Conservation (phyloP, 108 stramenopile species). For the Stephanodiscus triporus region DNA sequence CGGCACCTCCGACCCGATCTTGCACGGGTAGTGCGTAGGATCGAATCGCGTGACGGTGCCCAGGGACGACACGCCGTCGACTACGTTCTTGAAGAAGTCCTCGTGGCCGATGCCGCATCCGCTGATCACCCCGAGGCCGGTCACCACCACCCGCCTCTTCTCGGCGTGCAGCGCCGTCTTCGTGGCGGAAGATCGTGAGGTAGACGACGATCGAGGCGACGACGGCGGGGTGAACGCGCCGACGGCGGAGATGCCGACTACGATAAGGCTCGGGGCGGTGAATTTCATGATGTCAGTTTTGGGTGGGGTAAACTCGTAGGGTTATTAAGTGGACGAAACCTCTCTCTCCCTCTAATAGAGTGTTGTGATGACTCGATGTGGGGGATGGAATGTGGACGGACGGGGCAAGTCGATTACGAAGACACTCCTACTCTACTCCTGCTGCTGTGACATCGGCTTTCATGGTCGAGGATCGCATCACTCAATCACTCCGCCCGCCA, state of each 20-base stretch:
- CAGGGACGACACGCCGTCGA: slow-evolving; percentile 81
- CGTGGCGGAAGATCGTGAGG: slow-evolving; percentile 16
- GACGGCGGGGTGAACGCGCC: slow-evolving; percentile 8
- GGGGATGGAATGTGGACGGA: not conserved
- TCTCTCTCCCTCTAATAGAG: too few species aligned
- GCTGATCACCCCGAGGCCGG: slow-evolving; percentile 91
- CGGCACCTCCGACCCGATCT: slow-evolving; percentile 88
- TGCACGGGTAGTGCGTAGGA: slow-evolving; percentile 80
- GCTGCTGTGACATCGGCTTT: not conserved
- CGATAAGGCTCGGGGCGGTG: slow-evolving; percentile 1
- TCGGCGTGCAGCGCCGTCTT: slow-evolving; percentile 32
- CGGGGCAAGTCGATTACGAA: not conserved
- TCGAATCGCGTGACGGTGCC: slow-evolving; percentile 81
- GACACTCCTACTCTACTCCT: not conserved
- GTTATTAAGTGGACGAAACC: too few species aligned
- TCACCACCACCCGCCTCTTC: slow-evolving; percentile 86
- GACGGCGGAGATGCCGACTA: slow-evolving; percentile 7
- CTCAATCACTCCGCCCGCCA: not conserved
- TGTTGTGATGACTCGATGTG: too few species aligned
- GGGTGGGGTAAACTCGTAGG: too few species aligned
- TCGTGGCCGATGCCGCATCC: slow-evolving; percentile 91
- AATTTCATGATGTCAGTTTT: slow-evolving; percentile 13
- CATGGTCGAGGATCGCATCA: not conserved
- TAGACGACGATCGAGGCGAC: slow-evolving; percentile 11
- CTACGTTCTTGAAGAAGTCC: slow-evolving; percentile 75